Conservation (phyloP, 306 rosid genomes). For the Boehmeria nivea region DNA sequence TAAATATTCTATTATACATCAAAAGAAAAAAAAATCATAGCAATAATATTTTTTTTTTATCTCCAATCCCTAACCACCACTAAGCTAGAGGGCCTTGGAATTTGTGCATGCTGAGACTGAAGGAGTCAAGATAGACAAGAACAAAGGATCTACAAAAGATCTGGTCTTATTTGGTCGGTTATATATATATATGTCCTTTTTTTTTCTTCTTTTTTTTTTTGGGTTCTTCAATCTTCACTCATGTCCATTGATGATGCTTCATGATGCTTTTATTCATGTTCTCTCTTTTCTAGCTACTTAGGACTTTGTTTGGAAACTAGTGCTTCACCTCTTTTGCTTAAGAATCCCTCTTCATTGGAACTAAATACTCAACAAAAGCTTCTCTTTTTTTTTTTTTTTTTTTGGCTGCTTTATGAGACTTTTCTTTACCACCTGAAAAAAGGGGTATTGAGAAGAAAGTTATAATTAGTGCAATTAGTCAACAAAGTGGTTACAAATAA, state of each 20-base stretch:
- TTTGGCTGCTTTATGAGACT: too few species aligned
- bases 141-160: conserved; percentile 63
- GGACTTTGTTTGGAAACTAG: conserved; percentile 29
- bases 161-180: conserved; percentile 56
- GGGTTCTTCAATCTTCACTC: conserved; percentile 43
- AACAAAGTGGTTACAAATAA: not conserved
- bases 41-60: not conserved
- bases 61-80: conserved; percentile 22
- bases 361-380: too few species aligned
- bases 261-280: conserved; percentile 49
- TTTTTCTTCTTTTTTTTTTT: not conserved
- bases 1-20: not conserved
- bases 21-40: not conserved
- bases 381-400: not conserved
- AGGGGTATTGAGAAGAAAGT: not conserved
- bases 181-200: conserved; percentile 48
- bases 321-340: conserved; percentile 7
- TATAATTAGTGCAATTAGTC: not conserved
- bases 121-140: conserved; percentile 29
- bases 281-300: conserved; percentile 36
- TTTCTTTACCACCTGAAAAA: conserved; percentile 15
- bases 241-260: conserved; percentile 17
- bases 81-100: conserved; percentile 38
- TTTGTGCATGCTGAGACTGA: conserved; percentile 40
- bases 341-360: conserved; percentile 15